These are phyloP conservation scores for Xylariaceae sp. DNA, from an alignment of 2,329 filamentous ascomycete species.

Conservation along the genomic window DNA sequence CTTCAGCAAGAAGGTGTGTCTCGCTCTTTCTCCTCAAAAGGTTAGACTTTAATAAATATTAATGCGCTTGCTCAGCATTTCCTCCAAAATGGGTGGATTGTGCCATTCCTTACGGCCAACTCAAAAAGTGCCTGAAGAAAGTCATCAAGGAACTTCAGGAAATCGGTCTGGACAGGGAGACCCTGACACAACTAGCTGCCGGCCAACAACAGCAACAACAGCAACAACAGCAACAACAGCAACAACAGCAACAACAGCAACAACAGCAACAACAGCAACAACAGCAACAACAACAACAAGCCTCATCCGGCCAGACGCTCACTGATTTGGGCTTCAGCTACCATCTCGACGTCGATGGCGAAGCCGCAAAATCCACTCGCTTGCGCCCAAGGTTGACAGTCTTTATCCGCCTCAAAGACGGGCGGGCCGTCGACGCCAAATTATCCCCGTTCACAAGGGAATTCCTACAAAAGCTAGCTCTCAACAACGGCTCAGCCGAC, in stretches of 20 bases:
- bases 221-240: too few species aligned
- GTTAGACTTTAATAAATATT: background rate
- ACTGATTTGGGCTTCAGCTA: constrained; percentile 43
- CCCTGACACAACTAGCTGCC: constrained; percentile 59
- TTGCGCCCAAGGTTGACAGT: constrained; percentile 67
- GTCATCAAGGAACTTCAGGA: constrained; percentile 65
- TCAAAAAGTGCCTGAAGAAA: constrained; percentile 85
- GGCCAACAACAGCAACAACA: constrained; percentile 37
- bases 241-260: constrained; percentile 37
- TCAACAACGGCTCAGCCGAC: constrained; percentile 25
- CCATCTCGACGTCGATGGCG: constrained; percentile 44
- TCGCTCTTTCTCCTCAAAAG: background rate
- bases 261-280: constrained; percentile 35
- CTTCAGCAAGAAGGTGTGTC: constrained; percentile 54
- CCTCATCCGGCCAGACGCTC: constrained; percentile 37
- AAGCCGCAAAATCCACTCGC: constrained; percentile 36
- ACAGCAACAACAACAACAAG: constrained; percentile 34
- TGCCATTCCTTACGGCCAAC: constrained; percentile 75
- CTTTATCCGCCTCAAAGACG: constrained; percentile 60
- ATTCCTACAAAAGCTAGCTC: constrained; percentile 57
- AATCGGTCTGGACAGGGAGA: constrained; percentile 67
- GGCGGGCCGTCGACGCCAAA: constrained; percentile 61
- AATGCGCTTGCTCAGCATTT: constrained; percentile 46
- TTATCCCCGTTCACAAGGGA: constrained; percentile 59
- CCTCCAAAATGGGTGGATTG: constrained; percentile 66